A percentile compares a stretch with the other conserved stretches of the same genome.
These are phyloP conservation scores for Lecanosticta acicola DNA, from an alignment of 2,329 filamentous ascomycete species.

Conservation along the genomic window DNA sequence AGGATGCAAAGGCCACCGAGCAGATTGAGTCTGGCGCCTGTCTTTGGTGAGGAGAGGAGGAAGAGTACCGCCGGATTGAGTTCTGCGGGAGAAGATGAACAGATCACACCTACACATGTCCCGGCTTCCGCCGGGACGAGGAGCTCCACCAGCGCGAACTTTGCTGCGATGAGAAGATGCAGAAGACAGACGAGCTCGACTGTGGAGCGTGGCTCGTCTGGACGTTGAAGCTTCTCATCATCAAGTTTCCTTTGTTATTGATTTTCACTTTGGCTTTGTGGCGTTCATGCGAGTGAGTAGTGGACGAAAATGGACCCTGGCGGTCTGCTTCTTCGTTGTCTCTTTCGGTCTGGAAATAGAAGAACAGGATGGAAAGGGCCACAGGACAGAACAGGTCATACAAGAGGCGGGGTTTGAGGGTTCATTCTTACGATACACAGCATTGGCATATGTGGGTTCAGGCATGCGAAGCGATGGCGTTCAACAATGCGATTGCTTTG, in stretches of 20 bases:
- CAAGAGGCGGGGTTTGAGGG: neutral
- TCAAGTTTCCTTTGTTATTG: neutral
- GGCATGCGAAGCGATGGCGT: neutral
- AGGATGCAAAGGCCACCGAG: conserved; percentile 16
- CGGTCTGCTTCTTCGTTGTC: neutral
- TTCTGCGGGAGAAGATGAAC: conserved; percentile 1
- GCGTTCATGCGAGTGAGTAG: neutral
- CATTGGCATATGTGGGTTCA: neutral
- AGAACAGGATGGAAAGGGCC: no score
- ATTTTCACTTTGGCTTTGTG: no score
- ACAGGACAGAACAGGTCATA: neutral
- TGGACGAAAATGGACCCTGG: no score
- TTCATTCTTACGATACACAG: conserved; percentile 1
- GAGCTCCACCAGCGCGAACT: conserved; percentile 2
- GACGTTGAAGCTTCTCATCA: neutral
- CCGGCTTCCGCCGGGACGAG: conserved; percentile 14
- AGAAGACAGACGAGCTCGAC: conserved; percentile 6
- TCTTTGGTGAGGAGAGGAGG: conserved; percentile 4
- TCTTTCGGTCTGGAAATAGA: no score
- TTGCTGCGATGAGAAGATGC: conserved; percentile 2
- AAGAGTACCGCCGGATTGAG: conserved; percentile 3
- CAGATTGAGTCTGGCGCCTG: conserved; percentile 14
- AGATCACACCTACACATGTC: conserved; percentile 17
- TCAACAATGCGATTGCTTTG: neutral
- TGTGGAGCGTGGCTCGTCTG: neutral